phyloP scores from a whole-genome alignment of 2,329 filamentous ascomycete genomes.

The Exophiala lecanii-corni region DNA sequence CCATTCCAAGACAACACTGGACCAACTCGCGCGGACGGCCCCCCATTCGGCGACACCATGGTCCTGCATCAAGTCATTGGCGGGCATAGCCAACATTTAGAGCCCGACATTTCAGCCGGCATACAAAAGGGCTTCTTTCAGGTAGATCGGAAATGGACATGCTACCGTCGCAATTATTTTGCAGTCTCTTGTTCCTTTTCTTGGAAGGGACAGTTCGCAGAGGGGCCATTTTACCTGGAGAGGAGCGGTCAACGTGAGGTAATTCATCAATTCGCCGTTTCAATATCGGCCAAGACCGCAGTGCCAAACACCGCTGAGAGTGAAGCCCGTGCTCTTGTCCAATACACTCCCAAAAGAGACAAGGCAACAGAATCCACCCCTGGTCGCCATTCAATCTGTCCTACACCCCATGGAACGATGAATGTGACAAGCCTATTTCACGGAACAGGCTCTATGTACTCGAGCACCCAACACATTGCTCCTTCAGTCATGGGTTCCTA shows the following conservation, averaged over 20 bases:
- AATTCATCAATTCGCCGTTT: conserved; percentile 74
- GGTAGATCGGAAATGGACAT: conserved; percentile 80
- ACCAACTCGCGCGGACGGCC: conserved; percentile 35
- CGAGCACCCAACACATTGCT: conserved; percentile 10
- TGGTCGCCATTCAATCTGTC: conserved; percentile 34
- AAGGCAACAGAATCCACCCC: conserved; percentile 77
- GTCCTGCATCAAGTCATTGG: conserved; percentile 34
- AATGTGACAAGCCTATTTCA: conserved; percentile 13
- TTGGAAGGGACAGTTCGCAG: conserved; percentile 57
- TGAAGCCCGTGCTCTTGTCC: conserved; percentile 77
- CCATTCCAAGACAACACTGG: conserved; percentile 12
- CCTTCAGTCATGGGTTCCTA: conserved; percentile 13
- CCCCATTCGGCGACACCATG: conserved; percentile 40
- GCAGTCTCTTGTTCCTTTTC: conserved; percentile 75
- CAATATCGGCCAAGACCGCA: conserved; percentile 60
- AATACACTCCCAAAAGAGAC: conserved; percentile 88
- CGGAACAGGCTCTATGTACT: conserved; percentile 11
- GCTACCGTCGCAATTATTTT: conserved; percentile 89
- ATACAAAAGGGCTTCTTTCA: conserved; percentile 89
- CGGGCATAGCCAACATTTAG: conserved; percentile 46
- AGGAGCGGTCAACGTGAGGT: conserved; percentile 45
- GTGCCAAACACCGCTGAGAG: conserved; percentile 66
- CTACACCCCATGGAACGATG: conserved; percentile 10
- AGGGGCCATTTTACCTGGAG: conserved; percentile 55
- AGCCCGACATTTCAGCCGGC: conserved; percentile 69